Evolutionary conservation across 441 rosid genomes (phyloP).

Genomic region (Geranium incanum): DNA sequence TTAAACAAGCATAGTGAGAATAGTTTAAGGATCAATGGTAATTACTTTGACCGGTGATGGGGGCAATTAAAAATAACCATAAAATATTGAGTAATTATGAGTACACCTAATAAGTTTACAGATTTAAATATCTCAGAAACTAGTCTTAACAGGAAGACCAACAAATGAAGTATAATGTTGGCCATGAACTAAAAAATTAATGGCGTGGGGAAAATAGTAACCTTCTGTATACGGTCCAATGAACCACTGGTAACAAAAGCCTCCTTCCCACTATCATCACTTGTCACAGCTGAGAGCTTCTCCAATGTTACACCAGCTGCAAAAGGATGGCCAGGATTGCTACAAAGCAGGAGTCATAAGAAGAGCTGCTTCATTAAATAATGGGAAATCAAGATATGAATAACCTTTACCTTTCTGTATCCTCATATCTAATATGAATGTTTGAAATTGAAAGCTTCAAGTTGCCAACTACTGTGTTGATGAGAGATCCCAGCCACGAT

Average conservation of each 20-base stretch:
- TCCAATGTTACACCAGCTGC: constrained; percentile 84
- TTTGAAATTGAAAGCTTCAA: constrained; percentile 94
- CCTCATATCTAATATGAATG: constrained; percentile 97
- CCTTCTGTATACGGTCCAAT: constrained; percentile 78
- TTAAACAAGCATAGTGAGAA: too few species aligned
- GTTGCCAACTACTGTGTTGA: constrained; percentile 92
- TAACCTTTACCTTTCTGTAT: constrained; percentile 69
- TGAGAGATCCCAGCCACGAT: constrained; percentile 92
- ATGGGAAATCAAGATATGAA: constrained; percentile 17
- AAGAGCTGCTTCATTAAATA: constrained; percentile 16
- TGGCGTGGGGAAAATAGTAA: constrained; percentile 15
- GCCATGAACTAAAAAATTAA: not conserved
- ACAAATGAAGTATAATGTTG: not conserved
- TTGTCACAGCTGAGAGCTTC: constrained; percentile 89
- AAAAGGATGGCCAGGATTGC: constrained; percentile 91
- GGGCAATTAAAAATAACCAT: not conserved
- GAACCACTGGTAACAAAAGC: constrained; percentile 83
- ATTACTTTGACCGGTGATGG: not conserved
- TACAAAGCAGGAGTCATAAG: constrained; percentile 26
- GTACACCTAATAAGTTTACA: not conserved
- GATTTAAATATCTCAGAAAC: not conserved
- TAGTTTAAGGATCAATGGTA: not conserved
- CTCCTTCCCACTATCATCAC: constrained; percentile 86
- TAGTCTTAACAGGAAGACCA: constrained; percentile 4
- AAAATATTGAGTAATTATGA: not conserved